These are phyloP conservation scores for Solanum bulbocastanum DNA, from an alignment of 257 asterid species.

Conservation along the genomic window DNA sequence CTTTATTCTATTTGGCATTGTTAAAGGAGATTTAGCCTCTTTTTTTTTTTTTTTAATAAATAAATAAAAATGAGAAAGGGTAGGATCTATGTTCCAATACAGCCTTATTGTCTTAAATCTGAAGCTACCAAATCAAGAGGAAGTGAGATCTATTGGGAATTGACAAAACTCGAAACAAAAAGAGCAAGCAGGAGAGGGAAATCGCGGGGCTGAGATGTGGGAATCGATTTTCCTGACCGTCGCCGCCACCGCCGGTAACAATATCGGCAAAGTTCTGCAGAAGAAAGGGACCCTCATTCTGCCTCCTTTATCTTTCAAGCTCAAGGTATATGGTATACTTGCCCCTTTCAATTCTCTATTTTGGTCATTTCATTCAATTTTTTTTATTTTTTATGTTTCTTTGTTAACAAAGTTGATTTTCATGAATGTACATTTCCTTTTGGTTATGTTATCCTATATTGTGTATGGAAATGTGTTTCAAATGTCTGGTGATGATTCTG, in stretches of 20 bases:
- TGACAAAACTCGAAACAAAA: not conserved
- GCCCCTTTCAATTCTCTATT: not conserved
- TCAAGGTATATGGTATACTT: conserved; percentile 45
- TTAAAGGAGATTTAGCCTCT: not conserved
- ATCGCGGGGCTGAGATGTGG: conserved; percentile 54
- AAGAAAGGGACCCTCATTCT: conserved; percentile 97
- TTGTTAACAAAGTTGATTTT: not conserved
- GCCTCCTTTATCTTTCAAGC: conserved; percentile 95
- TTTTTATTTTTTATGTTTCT: not conserved
- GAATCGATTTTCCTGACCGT: conserved; percentile 77
- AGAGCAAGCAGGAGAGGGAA: not conserved
- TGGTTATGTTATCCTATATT: not conserved
- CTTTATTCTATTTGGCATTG: not conserved
- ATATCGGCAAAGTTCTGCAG: conserved; percentile 98
- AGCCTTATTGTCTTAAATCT: not conserved
- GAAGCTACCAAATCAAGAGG: not conserved
- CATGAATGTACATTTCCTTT: not conserved
- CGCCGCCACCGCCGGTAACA: conserved; percentile 97
- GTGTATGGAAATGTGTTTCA: not conserved
- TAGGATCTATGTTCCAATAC: not conserved
- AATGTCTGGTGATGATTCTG: not conserved
- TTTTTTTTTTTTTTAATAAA: not conserved
- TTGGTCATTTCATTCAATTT: not conserved
- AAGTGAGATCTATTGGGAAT: not conserved
- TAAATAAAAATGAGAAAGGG: not conserved